Conservation (phyloP, 305 asterid species). For the Fraxinus velutina region DNA sequence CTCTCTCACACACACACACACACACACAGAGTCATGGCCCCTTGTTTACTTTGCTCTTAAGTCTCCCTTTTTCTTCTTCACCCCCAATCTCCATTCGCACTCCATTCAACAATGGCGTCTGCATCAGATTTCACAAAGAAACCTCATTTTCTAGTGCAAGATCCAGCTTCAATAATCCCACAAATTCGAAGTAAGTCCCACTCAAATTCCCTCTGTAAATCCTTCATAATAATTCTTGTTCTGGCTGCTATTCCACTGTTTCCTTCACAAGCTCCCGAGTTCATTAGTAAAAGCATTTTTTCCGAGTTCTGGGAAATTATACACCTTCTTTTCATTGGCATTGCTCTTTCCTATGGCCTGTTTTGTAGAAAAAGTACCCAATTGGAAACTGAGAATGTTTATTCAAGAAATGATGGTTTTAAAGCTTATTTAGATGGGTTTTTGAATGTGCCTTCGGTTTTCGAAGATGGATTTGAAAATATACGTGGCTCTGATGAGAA, state of each 20-base stretch:
- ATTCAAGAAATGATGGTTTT: constrained; percentile 32
- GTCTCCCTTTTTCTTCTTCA: constrained; percentile 53
- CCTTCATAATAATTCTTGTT: constrained; percentile 40
- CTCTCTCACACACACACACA: constrained; percentile 15
- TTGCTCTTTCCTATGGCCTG: constrained; percentile 75
- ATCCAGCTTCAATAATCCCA: constrained; percentile 24
- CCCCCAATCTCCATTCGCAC: constrained; percentile 43
- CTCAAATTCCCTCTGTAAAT: constrained; percentile 47
- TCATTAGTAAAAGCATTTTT: constrained; percentile 37
- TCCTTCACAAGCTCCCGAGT: constrained; percentile 83
- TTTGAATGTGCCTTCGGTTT: constrained; percentile 46
- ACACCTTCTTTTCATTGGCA: constrained; percentile 71
- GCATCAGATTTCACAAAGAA: constrained; percentile 33
- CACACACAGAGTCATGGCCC: neutral
- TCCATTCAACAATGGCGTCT: constrained; percentile 27
- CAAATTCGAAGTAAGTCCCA: constrained; percentile 47
- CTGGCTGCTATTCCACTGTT: constrained; percentile 57
- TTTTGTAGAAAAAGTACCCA: constrained; percentile 47
- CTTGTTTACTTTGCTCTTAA: constrained; percentile 35
- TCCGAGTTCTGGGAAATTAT: constrained; percentile 69
- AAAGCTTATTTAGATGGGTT: constrained; percentile 45
- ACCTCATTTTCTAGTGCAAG: constrained; percentile 28
- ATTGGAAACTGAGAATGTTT: constrained; percentile 24
- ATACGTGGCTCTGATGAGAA: constrained; percentile 48
- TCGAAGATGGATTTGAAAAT: constrained; percentile 55